Conservation (phyloP, 2,329 filamentous ascomycete genomes). For the Microdochium nivale region DNA sequence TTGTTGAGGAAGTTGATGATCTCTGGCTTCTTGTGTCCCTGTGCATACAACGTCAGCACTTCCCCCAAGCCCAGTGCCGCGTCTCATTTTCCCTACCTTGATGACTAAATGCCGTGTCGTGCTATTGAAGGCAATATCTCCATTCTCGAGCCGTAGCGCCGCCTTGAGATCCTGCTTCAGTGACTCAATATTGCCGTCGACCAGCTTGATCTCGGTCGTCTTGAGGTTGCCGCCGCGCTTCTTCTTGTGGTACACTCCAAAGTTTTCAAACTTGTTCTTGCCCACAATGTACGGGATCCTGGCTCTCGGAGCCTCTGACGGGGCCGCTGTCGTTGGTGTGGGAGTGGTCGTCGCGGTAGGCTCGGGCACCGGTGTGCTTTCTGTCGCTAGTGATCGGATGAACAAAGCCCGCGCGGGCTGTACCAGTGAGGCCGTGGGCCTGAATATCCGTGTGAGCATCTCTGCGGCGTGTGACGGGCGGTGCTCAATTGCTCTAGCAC, state of each 20-base stretch:
- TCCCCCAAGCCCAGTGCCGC: not conserved
- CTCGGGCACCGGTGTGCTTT: not conserved
- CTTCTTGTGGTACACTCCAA: constrained; percentile 67
- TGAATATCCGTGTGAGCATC: not conserved
- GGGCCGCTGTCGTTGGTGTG: constrained; percentile 8
- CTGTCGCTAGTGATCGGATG: not conserved
- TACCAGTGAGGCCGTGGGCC: not conserved
- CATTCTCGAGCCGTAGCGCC: constrained; percentile 46
- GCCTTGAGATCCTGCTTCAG: constrained; percentile 56
- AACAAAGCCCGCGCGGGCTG: not conserved
- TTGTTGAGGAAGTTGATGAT: constrained; percentile 37
- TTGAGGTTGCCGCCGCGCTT: constrained; percentile 71
- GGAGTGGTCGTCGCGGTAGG: not conserved
- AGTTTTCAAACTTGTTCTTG: constrained; percentile 60
- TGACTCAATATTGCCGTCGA: constrained; percentile 61
- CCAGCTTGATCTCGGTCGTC: constrained; percentile 68
- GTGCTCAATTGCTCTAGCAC: too few relatives aligned
- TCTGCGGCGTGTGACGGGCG: not conserved
- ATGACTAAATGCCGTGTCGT: constrained; percentile 68
- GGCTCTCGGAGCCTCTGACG: constrained; percentile 15
- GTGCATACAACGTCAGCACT: constrained; percentile 6
- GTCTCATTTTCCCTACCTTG: constrained; percentile 60
- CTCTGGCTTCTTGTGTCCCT: constrained; percentile 41
- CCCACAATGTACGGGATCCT: constrained; percentile 60
- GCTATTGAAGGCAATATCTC: constrained; percentile 44